Base-by-base conservation (phyloP, 208 protist species). In the Trypanosoma avium region DNA sequence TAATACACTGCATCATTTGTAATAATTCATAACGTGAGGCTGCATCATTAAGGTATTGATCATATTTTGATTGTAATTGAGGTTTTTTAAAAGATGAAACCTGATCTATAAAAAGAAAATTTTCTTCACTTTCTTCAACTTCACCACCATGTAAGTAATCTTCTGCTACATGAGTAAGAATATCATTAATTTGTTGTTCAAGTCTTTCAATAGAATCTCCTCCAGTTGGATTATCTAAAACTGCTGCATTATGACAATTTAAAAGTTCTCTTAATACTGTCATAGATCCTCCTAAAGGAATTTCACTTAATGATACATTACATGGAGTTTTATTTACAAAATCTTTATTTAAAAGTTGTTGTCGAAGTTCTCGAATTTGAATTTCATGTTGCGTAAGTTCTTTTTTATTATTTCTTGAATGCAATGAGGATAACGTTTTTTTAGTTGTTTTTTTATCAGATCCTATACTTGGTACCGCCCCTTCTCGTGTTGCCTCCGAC, bases 61-160 rank as follows among this genome's bases (percentile, higher is more conserved):
- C 90, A 61, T 93, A 95, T 3, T 89, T 63, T 33, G 90, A 93
- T 17, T 77, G 73, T 22, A 56, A 70, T 19, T 71, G 75, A 49
- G 86, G 86, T 32, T 86, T 77, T 3, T 85, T 67, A 54, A 93
- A 91, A 8, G 84, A 92, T 38, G 82, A 80, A 0, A 86, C 87
- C 54, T 93, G 90, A 62, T 95, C 90, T 54, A 95, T 78, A 67
- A 93, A 92, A 22, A 95, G 77, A 70, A 95, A 95, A 22, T 86
- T 73, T 61, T 92, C 88, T 36, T 68, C 58, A 6, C 68, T 47
- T 4, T 76, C 43, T 46, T 71, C 43, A 26, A 43, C 73, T 33
- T 13, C 47, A 17, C 49, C 30, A 59, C 30, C 24, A 63, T 43
- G 4, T 29, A 76, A 49, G 19, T 73, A 64, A 7, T 75, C 70